Evolutionary conservation across 1,284 basidiomycete species (phyloP), one percentile per base, ranked within the genome.

Genomic region (Pterulicium gracile): DNA sequence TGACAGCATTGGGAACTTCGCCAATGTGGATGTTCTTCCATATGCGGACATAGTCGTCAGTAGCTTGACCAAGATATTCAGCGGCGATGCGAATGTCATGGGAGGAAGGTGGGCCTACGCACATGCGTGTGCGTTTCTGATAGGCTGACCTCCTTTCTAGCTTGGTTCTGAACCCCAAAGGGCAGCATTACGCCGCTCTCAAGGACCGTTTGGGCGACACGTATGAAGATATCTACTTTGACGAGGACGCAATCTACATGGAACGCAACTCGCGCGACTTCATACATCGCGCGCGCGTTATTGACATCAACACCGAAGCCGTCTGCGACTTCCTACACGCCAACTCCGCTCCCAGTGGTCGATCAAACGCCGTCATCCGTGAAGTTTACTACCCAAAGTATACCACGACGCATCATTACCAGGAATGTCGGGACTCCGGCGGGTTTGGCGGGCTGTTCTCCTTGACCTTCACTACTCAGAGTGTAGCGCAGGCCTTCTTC

Each of bases 251-350:
- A 24, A 81, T 98, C 46, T 97, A 86, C 69, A 88, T 98, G 84
- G 95, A 98, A 62, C 86, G 95, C 54, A 98, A 98, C 66, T 96
- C 92, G 17, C 88, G 95, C 45, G 84, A 97, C 65, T 97, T 97
- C 68, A 69, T 75, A 44, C 68, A 69, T 5, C 87, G 95, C 47
- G 77, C 94, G 53, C 71, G 72, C 48, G 62, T 71, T 47, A 91
- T 97, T 62, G 90, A 98, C 62, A 61, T 65, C 45, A 98, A 96
- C 61, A 75, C 95, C 2, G 81, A 88, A 59, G 77, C 77, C 21
- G 69, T 96, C 42, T 94, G 90, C 57, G 81, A 85, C 47, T 79
- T 84, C 58, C 70, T 98, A n/a, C 73, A 70, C 49, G 67, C 74
- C 3, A 76, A 72, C 43, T 84, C 83, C 3, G 50, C 73, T 24